Conservation (phyloP, 2,329 filamentous ascomycete species). For the Fusarium torulosum region DNA sequence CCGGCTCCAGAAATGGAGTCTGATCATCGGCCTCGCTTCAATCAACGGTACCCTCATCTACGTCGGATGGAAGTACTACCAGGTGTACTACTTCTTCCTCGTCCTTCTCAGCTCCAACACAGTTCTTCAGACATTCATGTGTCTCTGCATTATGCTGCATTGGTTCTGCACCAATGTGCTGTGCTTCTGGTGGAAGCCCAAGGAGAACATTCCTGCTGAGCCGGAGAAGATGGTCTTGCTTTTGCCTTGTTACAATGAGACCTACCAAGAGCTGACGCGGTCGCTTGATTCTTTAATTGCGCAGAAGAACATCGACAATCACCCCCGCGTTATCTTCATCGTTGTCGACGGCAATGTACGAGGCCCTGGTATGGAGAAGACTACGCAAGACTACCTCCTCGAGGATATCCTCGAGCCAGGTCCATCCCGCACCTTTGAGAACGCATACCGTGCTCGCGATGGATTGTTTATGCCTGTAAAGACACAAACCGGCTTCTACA, state of each 20-base stretch:
- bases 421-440: conserved; percentile 53
- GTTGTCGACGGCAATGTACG: conserved; percentile 63
- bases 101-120: conserved; percentile 62
- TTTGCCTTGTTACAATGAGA: conserved; percentile 65
- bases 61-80: conserved; percentile 54
- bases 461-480: conserved; percentile 61
- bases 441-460: conserved; percentile 61
- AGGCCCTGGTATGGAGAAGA: conserved; percentile 62
- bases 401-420: conserved; percentile 60
- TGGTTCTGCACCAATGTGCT: conserved; percentile 50
- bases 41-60: conserved; percentile 56
- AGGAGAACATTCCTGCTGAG: conserved; percentile 53
- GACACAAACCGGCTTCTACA: conserved; percentile 59
- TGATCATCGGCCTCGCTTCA: conserved; percentile 52
- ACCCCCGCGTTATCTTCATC: conserved; percentile 60
- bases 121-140: conserved; percentile 58
- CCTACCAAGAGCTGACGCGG: conserved; percentile 56
- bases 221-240: conserved; percentile 61
- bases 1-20: conserved; percentile 55
- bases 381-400: conserved; percentile 61
- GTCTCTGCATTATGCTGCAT: conserved; percentile 54
- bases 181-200: conserved; percentile 49
- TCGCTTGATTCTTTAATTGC: conserved; percentile 61
- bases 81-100: conserved; percentile 60
- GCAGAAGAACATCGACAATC: conserved; percentile 58